Evolutionary conservation across 2,329 filamentous ascomycete genomes (phyloP).

Genomic region (Colletotrichum brevisporum): DNA sequence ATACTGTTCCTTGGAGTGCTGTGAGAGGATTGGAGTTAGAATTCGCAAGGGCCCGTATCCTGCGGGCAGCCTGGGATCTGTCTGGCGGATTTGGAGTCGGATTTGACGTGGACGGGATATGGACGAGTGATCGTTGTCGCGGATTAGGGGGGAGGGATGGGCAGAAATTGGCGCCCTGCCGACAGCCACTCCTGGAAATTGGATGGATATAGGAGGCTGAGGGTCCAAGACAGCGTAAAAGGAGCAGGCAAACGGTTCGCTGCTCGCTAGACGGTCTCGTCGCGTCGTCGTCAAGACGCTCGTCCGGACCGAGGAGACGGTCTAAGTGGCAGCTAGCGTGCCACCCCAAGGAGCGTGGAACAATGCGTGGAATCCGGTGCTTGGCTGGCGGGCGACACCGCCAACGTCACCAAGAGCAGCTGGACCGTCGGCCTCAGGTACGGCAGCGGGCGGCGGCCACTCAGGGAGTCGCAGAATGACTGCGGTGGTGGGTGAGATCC

Average conservation of each 20-base stretch:
- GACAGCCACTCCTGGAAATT: neutral
- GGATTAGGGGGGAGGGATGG: too few species aligned
- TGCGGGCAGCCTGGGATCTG: conserved; percentile 15
- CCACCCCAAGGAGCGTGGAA: neutral
- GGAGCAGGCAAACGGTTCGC: too few species aligned
- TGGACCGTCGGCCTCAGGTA: conserved; percentile 23
- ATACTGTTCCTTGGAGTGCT: too few species aligned
- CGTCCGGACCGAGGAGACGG: neutral
- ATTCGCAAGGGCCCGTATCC: conserved; percentile 23
- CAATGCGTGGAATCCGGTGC: neutral
- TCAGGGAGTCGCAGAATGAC: conserved; percentile 28
- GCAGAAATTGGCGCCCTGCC: conserved; percentile 17
- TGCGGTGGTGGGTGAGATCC: conserved; percentile 14
- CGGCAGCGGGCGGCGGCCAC: conserved; percentile 20
- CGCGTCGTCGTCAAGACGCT: neutral
- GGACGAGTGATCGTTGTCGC: neutral
- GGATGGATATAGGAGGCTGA: neutral
- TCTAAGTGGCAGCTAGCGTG: too few species aligned
- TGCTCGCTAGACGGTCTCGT: too few species aligned
- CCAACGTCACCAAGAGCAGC: neutral
- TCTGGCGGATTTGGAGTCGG: conserved; percentile 3
- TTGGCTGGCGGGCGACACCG: neutral
- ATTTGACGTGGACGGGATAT: neutral
- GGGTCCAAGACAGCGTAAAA: neutral
- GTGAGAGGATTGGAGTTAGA: conserved; percentile 23